Conservation (phyloP, 2,329 filamentous ascomycete genomes). For the Calonectria fujianensis region DNA sequence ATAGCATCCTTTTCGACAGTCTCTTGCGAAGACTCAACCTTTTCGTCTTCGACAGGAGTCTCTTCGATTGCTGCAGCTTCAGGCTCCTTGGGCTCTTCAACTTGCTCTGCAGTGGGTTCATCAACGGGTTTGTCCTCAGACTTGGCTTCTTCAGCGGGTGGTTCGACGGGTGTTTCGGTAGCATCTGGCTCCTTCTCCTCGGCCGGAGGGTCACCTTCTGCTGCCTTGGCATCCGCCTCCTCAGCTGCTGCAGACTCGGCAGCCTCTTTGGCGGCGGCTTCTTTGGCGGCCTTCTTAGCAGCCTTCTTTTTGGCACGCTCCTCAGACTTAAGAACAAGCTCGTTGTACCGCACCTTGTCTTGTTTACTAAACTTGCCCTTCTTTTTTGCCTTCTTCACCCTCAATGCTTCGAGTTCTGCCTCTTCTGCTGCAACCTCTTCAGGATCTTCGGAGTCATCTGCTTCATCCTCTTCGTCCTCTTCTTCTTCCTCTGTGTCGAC, state of each 20-base stretch:
- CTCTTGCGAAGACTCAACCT: neutral
- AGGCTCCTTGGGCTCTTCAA: slow-evolving; percentile 20
- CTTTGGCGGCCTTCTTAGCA: slow-evolving; percentile 5
- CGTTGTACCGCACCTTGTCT: neutral
- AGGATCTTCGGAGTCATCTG: neutral
- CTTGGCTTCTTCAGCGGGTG: slow-evolving; percentile 10
- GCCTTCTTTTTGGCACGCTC: slow-evolving; percentile 2
- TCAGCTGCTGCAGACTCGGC: neutral
- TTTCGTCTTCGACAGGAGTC: slow-evolving; percentile 9
- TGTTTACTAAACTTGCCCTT: slow-evolving; percentile 4
- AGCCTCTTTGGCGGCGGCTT: slow-evolving; percentile 5
- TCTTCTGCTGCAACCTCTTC: slow-evolving; percentile 25
- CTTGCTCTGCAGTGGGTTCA: neutral
- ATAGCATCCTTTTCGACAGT: slow-evolving; percentile 13
- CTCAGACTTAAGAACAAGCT: neutral
- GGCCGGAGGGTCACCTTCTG: neutral
- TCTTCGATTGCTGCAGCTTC: slow-evolving; percentile 15
- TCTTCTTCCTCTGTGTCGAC: neutral
- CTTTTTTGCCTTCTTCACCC: slow-evolving; percentile 45
- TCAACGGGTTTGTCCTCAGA: slow-evolving; percentile 18
- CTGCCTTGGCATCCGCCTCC: slow-evolving; percentile 26
- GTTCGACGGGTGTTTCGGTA: slow-evolving; percentile 4
- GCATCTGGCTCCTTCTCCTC: slow-evolving; percentile 24
- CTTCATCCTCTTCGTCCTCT: slow-evolving; percentile 6
- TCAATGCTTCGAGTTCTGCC: slow-evolving; percentile 43